Base-by-base conservation (phyloP, 257 asterid species). In the Solanum sitiens region DNA sequence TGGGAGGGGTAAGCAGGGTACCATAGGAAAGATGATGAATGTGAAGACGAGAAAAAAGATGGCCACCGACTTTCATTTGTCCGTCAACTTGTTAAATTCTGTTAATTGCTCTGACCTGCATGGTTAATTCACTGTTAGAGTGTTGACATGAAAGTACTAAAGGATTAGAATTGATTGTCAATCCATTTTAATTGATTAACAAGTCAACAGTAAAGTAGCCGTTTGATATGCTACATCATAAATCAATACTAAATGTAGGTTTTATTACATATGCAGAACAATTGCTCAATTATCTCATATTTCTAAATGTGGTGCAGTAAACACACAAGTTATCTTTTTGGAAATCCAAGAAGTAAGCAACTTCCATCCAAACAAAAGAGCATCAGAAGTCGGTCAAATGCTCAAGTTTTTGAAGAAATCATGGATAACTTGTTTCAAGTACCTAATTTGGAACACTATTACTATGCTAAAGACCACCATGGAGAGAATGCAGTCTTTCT, bases 81-180 rank as follows among this genome's bases (percentile, higher is more conserved):
- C 93, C 65, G 85, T 88, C 42, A 88, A 87, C 87, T 92, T 87
- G 76, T 90, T 88, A 85, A n/a, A 87, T 84, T 91, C 93, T 90
- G 91, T 89, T 40, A 91, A 83, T 67, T 91, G 92, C 89, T 91
- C 93, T 35, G 95, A 92, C 95, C 95, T 94, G 94, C 92, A 91
- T 30, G 35, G 85, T 87, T 77, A 87, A 87, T 45, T 88, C 35
- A 71, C 77, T 79, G 84, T 50, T 20, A 84, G 63, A 65, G 35
- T 9, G 67, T 8, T 2, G 71, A 27, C 72, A 61, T 63, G 63
- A 18, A 59, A 47, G 70, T 10, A 30, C 20, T 11, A 11, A 82
- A 27, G 20, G 70, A 50, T 16, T 82, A 82, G 85, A 18, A 82
- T 50, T 13, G 42, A 21, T 82, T 30, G 32, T 50, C 45, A 76